Evolutionary conservation across 306 rosid genomes (phyloP), one percentile per base, ranked within the genome.

Genomic region (Coriaria nepalensis): DNA sequence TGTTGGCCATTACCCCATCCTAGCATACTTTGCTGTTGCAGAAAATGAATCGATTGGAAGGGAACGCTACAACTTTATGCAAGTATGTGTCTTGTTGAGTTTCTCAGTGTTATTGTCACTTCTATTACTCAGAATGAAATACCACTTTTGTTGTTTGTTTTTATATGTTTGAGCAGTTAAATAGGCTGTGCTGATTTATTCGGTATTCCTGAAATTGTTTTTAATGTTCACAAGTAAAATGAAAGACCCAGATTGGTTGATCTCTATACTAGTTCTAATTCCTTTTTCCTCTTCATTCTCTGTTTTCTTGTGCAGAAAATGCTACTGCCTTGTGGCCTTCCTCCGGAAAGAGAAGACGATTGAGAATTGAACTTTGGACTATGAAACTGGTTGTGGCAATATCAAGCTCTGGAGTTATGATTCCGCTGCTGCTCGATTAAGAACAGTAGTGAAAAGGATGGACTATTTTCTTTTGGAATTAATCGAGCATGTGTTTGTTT

Each of bases 11-110:
- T 85, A 90, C 53, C 94, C 95, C 11, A 45, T 85, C 46, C 66
- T 85, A 10, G 55, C 85, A 2, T 85, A 79, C 73, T 77, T 85
- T 52, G 77, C 92, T 13, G 58, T 90, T 53, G 98, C 98, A 39
- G 95, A 85, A 68, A 90, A 90, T 66, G 98, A 90, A 67, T 81
- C 98, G 0, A 79, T 90, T 69, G 94, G 95, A 36, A 85, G 95
- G 55, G 92, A 90, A 37, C 94, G 85, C 59, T 85, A 85, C 68
- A 85, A 49, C 68, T 90, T 81, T 65, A 79, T 85, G 98, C 92
- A 85, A 94, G 95, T 90, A 43, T 37, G 11, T 52, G 34, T 38
- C n/a, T 43, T 15, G 10, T n/a, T 51, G 6, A 3, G 37, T 35
- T 37, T 36, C 37, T 35, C 29, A 5, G 1, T 60, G 5, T 10